phyloP scores from a whole-genome alignment of 176 grass and related monocot species.

The barley (Hordeum vulgare) region DNA sequence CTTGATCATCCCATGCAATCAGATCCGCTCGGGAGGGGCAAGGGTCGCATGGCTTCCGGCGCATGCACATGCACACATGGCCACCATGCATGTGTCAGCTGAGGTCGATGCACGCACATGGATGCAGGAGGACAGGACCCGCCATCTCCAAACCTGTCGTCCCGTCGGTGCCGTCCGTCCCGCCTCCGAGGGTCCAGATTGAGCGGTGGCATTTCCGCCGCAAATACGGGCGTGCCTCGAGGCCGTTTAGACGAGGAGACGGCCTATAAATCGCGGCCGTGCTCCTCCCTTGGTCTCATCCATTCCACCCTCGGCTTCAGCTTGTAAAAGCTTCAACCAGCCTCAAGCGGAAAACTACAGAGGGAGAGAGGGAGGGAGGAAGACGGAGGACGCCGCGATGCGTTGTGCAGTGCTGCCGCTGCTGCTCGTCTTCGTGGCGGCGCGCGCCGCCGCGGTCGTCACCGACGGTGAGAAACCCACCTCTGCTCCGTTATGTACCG shows the following conservation, averaged over 20 bases:
- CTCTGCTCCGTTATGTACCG: background rate
- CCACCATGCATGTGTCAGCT: constrained; percentile 1
- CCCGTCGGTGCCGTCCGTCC: background rate
- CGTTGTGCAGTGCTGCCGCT: background rate
- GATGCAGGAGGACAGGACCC: constrained; percentile 5
- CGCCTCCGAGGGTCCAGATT: background rate
- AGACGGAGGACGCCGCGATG: background rate
- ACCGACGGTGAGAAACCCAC: constrained; percentile 31
- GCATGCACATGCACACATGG: constrained; percentile 21
- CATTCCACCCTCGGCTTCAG: background rate
- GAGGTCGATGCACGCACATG: background rate
- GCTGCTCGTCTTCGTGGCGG: constrained; percentile 29
- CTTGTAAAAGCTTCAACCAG: background rate
- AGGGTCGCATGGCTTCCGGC: background rate
- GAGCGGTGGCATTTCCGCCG: constrained; percentile 1
- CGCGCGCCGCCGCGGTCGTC: constrained; percentile 26
- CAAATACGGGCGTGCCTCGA: rapidly evolving
- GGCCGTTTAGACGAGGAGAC: background rate
- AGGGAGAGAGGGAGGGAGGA: background rate
- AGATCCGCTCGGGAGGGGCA: background rate
- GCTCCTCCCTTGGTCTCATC: constrained; percentile 9
- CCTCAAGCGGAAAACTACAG: no score
- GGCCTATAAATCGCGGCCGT: background rate
- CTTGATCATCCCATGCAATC: background rate
- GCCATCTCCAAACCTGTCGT: background rate